Base-by-base conservation (phyloP, 2,329 filamentous ascomycete species). In the Elsinoe australis region DNA sequence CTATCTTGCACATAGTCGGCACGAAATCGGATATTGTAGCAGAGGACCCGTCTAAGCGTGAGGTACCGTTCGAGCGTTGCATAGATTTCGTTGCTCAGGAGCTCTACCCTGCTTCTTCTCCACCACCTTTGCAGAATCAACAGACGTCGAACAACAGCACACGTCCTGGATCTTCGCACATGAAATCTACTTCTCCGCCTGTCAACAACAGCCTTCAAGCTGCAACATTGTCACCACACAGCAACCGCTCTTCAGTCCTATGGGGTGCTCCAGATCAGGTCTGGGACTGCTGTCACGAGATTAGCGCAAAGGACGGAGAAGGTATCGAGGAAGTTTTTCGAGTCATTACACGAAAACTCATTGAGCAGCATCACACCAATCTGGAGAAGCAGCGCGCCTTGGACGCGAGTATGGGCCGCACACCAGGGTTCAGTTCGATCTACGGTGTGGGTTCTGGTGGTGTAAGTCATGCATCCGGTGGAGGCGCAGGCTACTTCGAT, bases 241-340 rank as follows among this genome's bases (percentile, higher is more conserved):
- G 70, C 59, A 69, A 74, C 55, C 63, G 69, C 24, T 84, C 79
- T 59, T 84, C 79, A 29, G 83, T 84, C 1, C 87, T 88, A 67
- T 95, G 89, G 89, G 87, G 83, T 17, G 86, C 92, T 64, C 41
- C 33, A 19, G 89, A 95, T 61, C 81, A 88, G 4, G 88, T 89
- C 46, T 96, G 90, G 89, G 89, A 95, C 60, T 94, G 88, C 54
- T 96, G 90, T 64, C 92, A 96, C 66, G 92, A 98, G 70, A 90
- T 98, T 61, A 89, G 83, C 57, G 89, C 90, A 39, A 90, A 94
- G 71, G 88, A 83, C 59, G 89, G 89, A 49, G 89, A 95, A 71
- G 90, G 90, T 14, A 89, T 98, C 14, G 92, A 96, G 58, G 92
- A 96, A 67, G 88, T 98, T 0, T 96, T 96, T 59, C 78, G 90